Conservation (phyloP, 2,329 filamentous ascomycete species). For the Massarina eburnea region DNA sequence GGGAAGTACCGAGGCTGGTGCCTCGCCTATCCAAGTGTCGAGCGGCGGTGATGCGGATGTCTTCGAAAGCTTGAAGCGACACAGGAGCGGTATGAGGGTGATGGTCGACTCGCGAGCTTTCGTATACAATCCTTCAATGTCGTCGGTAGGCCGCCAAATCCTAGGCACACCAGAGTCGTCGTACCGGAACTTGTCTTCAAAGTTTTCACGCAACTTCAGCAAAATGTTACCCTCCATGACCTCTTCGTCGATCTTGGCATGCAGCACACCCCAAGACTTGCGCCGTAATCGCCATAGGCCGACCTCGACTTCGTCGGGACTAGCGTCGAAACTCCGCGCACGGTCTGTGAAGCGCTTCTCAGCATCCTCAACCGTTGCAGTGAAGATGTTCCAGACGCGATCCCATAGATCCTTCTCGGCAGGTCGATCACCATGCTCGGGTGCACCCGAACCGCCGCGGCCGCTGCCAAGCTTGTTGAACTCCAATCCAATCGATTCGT, state of each 20-base stretch:
- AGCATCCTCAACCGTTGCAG: conserved; percentile 78
- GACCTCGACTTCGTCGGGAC: conserved; percentile 84
- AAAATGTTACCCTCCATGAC: conserved; percentile 97
- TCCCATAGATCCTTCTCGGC: conserved; percentile 92
- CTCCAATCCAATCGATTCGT: conserved; percentile 85
- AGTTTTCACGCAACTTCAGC: conserved; percentile 94
- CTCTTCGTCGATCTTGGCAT: conserved; percentile 92
- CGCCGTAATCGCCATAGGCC: conserved; percentile 89
- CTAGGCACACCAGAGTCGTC: conserved; percentile 91
- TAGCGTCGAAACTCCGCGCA: conserved; percentile 92
- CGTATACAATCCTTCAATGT: conserved; percentile 95
- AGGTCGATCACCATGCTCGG: conserved; percentile 73
- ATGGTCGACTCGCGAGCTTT: conserved; percentile 90
- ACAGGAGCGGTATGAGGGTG: conserved; percentile 83
- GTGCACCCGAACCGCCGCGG: conserved; percentile 77
- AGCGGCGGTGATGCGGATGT: conserved; percentile 81
- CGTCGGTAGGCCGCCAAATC: conserved; percentile 95
- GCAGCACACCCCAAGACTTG: conserved; percentile 91
- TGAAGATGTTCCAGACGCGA: conserved; percentile 87
- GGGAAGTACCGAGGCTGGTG: conserved; percentile 71
- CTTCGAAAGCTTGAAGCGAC: conserved; percentile 75
- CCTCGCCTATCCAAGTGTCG: conserved; percentile 76
- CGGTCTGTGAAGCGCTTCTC: conserved; percentile 83
- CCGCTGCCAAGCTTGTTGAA: conserved; percentile 96
- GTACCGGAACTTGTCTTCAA: conserved; percentile 98